Conservation (phyloP, 257 asterid genomes). For the Nicotiana otophora region DNA sequence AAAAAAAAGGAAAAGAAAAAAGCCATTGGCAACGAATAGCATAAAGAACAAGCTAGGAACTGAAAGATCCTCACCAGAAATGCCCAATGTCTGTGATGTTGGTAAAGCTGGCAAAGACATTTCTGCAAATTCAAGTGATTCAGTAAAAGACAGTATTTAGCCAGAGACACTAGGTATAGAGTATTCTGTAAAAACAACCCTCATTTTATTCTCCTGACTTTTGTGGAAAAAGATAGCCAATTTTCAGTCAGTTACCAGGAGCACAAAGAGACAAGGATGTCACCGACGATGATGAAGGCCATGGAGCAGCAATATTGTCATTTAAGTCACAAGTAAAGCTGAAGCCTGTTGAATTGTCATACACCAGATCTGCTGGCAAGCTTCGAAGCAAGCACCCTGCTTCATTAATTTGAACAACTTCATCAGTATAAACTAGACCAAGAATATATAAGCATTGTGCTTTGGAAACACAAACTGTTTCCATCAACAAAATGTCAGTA, state of each 20-base stretch:
- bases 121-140: conserved; percentile 47
- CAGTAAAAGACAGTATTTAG: not conserved
- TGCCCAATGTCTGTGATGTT: conserved; percentile 52
- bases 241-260: conserved; percentile 57
- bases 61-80: conserved; percentile 42
- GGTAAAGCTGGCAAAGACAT: conserved; percentile 98
- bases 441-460: not conserved
- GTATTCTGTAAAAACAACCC: not conserved
- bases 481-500: not conserved
- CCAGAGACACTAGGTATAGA: not conserved
- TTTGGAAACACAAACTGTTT: not conserved
- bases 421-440: not conserved
- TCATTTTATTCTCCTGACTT: conserved; percentile 2
- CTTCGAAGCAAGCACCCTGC: conserved; percentile 90
- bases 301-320: conserved; percentile 95
- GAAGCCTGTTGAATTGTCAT: conserved; percentile 75
- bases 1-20: not conserved
- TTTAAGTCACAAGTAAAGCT: conserved; percentile 87
- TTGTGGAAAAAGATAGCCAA: not conserved
- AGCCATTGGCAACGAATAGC: not conserved
- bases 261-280: conserved; percentile 93
- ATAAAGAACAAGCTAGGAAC: not conserved
- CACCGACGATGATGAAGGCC: conserved; percentile 88
- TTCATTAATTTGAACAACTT: conserved; percentile 7
- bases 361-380: conserved; percentile 79